Percentiles rank a stretch among this genome's conserved stretches.
These are phyloP conservation scores for Punica granatum DNA, from an alignment of 345 rosid species.

Conservation along the genomic window DNA sequence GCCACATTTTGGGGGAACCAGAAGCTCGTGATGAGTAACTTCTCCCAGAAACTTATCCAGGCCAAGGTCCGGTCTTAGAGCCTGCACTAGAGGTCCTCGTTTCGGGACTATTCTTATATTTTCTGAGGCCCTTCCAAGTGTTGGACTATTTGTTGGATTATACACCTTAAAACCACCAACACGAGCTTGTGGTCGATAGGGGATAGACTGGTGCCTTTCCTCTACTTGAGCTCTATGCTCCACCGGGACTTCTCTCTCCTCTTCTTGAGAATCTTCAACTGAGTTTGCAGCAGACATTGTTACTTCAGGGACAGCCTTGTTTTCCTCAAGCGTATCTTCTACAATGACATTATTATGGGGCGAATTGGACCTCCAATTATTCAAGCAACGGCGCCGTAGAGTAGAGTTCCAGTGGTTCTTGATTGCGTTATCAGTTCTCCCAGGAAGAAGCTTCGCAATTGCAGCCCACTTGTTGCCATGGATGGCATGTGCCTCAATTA, in stretches of 20 bases:
- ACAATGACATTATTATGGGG: slow-evolving; percentile 17
- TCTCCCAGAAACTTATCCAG: slow-evolving; percentile 48
- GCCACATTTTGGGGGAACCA: slow-evolving; percentile 59
- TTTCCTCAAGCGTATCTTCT: slow-evolving; percentile 31
- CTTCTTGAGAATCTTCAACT: slow-evolving; percentile 19
- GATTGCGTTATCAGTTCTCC: slow-evolving; percentile 85
- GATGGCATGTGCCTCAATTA: slow-evolving; percentile 53
- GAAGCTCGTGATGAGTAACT: slow-evolving; percentile 35
- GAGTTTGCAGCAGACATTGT: slow-evolving; percentile 15
- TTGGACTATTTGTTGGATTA: slow-evolving; percentile 26
- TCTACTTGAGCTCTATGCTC: slow-evolving; percentile 23
- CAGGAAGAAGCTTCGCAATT: slow-evolving; percentile 67
- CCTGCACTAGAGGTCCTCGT: slow-evolving; percentile 48
- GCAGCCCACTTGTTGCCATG: slow-evolving; percentile 96
- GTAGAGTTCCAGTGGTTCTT: slow-evolving; percentile 96
- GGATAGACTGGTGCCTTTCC: slow-evolving; percentile 17
- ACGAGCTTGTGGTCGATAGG: slow-evolving; percentile 48
- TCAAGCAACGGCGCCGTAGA: slow-evolving; percentile 46
- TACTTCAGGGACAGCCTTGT: slow-evolving; percentile 41
- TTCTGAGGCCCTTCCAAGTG: slow-evolving; percentile 19
- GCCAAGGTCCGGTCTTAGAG: slow-evolving; percentile 36
- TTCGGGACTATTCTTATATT: slow-evolving; percentile 28
- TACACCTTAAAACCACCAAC: slow-evolving; percentile 69
- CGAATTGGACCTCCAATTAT: slow-evolving; percentile 22
- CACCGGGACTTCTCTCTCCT: slow-evolving; percentile 21